Evolutionary conservation across 371 early-diverging fungal genomes (phyloP).

Genomic region (Zychaea mexicana): DNA sequence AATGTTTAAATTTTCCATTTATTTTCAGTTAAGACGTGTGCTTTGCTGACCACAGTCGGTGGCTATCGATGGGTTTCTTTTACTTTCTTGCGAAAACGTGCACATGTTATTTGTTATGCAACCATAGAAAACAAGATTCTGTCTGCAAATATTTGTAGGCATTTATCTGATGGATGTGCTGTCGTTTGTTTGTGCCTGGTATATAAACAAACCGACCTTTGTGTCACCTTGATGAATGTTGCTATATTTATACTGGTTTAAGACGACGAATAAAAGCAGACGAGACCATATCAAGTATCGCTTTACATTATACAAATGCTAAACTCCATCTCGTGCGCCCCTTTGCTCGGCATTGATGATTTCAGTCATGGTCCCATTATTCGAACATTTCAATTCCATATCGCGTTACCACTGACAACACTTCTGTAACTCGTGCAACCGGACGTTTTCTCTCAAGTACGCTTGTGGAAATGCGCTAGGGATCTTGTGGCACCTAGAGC

Average conservation of each 20-base stretch:
- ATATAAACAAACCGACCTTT: neutral
- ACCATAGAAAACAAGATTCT: too few species aligned
- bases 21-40: neutral
- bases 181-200: neutral
- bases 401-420: neutral
- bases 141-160: too few species aligned
- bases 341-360: neutral
- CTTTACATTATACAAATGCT: constrained; percentile 1
- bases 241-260: neutral
- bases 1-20: neutral
- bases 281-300: neutral
- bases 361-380: neutral
- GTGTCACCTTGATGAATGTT: neutral
- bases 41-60: too few species aligned
- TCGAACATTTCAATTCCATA: neutral
- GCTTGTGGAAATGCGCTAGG: neutral
- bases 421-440: too few species aligned
- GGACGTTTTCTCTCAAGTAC: too few species aligned
- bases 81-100: too few species aligned
- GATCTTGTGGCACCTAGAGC: neutral
- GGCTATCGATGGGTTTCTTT: too few species aligned
- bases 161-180: too few species aligned
- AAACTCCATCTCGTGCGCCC: neutral
- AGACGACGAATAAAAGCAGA: neutral
- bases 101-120: too few species aligned